Base-by-base conservation (phyloP, 2,329 filamentous ascomycete species). In the Trichoderma asperellum region DNA sequence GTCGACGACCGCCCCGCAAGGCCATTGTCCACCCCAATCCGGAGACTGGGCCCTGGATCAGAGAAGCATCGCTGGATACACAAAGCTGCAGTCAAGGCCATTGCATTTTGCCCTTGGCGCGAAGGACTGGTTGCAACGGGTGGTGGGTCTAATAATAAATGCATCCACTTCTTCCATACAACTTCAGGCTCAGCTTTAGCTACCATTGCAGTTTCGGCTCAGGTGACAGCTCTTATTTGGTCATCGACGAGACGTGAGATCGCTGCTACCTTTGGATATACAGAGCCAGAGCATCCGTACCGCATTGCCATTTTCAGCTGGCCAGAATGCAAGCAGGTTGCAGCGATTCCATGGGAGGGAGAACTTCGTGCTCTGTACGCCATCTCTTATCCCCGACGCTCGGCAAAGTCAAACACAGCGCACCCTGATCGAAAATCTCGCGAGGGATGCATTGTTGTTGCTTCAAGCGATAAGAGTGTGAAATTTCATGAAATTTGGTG, bases 401-500 rank as follows among this genome's bases (percentile, higher is more conserved):
- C 81, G 2, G 72, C 73, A 16, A 77, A 79, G 40, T 73, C 71
- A 52, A 75, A 73, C 73, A 65, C 58, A 72, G 72, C 56, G 69
- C 75, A 27, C 73, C 74, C 63, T 61, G 72, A 69, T 57, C 74
- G 70, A 71, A 74, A 64, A 53, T 73, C 68, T 70, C 76, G 77
- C 70, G 81, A 84, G 76, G 81, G 74, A 0, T 97, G 94, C 77
- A 90, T 99, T 73, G 92, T 97, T 21, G 91, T 99, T 65, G 95
- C 94, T 18, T 92, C 93, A 55, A 97, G 94, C 76, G 94, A 98
- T 80, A 91, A 93, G 77, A 96, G 89, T 74, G 91, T 98, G 79
- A 96, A 96, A 77, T 98, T 98, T 75, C 94, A 98, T 79, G 94
- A 98, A 81, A 89, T 99, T 12, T 98, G 94, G 96, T 86, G 87